phyloP scores from a whole-genome alignment of 345 rosid genomes.

The Iberis pinnata region DNA sequence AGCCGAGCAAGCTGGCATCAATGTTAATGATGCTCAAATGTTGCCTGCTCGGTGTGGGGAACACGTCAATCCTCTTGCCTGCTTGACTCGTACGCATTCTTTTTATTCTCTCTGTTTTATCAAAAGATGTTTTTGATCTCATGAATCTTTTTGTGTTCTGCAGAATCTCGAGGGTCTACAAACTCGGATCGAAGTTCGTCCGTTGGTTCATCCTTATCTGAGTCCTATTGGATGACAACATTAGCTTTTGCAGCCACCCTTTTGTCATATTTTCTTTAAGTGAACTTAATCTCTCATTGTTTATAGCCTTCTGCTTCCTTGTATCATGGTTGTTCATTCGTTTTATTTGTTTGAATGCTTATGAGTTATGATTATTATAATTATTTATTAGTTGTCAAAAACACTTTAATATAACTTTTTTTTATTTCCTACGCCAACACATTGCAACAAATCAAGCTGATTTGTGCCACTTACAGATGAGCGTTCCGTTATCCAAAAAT shows the following conservation, averaged over 20 bases:
- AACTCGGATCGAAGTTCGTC: slow-evolving; percentile 24
- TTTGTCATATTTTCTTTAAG: slow-evolving; percentile 3
- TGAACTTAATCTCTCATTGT: slow-evolving; percentile 9
- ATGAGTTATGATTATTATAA: background rate
- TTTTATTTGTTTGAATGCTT: slow-evolving; percentile 2
- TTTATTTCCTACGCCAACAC: too few species aligned
- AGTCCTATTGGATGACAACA: slow-evolving; percentile 21
- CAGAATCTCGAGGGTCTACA: slow-evolving; percentile 25
- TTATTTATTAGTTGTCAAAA: background rate
- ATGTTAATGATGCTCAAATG: slow-evolving; percentile 53
- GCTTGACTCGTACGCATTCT: slow-evolving; percentile 34
- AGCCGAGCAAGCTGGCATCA: slow-evolving; percentile 56
- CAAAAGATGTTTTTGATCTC: background rate
- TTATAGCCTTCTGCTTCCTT: slow-evolving; percentile 3
- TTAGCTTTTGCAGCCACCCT: slow-evolving; percentile 14
- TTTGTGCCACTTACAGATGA: too few species aligned
- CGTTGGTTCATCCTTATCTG: background rate
- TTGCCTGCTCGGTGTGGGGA: slow-evolving; percentile 65
- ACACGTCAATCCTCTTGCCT: slow-evolving; percentile 53
- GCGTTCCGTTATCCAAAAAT: too few species aligned
- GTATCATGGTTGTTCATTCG: background rate
- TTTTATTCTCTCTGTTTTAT: background rate
- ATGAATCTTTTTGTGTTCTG: slow-evolving; percentile 6
- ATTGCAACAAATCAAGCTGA: too few species aligned
- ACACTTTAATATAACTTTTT: slow-evolving; percentile 3